Base-by-base conservation (phyloP, 192 early-diverging fungal genomes). In the Neocallimastix lanati region DNA sequence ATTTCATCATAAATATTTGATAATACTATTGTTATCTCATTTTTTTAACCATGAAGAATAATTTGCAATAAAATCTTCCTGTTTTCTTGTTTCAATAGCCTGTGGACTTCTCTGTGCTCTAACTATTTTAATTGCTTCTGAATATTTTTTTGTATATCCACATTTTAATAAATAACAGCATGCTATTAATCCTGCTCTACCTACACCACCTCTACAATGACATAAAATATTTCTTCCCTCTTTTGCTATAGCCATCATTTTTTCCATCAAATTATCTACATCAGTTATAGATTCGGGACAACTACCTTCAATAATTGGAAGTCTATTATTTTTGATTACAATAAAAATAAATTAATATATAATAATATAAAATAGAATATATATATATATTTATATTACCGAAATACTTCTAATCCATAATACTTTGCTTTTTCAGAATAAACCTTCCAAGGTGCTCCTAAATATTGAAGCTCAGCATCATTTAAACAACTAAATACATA, bases 101-200 rank as follows among this genome's bases (percentile, higher is more conserved):
- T 50, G n/a, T n/a, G n/a, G 25, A 27, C 50, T 67, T 67, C 50
- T 67, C n/a, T 67, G 50, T 2, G 50, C 50, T n/a, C 50, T 67
- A 9, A 67, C 50, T 25, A 67, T 67, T 67, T 67, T 67, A 25
- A 67, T 67, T 9, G 50, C 50, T 9, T 67, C 50, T 25, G 50
- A 25, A n/a, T 2, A 21, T n/a, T 9, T 25, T 67, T 67, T 67
- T n/a, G 50, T 67, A 21, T 87, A 90, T 16, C 82, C 81, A 29
- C 85, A 86, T 28, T 90, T 81, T 15, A 94, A 78, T 38, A 94
- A 80, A 85, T 88, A 92, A 77, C 93, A 94, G 80, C 92, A 92
- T 0, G 92, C 93, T 67, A 94, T 85, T n/a, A 94, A 79, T 4
- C 91, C 93, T 15, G 93, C 93, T 38, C 93, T 83, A 28, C 93